These are phyloP conservation scores for Aspergillus sp. DNA, from an alignment of 2,329 filamentous ascomycete species.

Conservation along the genomic window DNA sequence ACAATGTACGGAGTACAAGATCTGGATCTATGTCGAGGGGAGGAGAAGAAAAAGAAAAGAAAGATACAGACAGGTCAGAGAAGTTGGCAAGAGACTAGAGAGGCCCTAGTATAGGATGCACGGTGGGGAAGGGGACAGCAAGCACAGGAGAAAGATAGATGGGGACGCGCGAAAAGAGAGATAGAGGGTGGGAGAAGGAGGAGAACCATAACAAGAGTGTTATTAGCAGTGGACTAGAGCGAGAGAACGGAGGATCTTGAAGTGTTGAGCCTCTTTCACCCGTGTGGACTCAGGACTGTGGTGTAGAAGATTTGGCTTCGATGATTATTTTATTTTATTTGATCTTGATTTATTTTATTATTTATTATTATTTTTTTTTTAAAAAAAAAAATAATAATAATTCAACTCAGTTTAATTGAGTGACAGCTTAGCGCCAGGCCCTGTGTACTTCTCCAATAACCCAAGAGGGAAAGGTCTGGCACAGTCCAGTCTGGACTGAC, in stretches of 20 bases:
- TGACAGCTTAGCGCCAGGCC: background rate
- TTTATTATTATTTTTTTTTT: background rate
- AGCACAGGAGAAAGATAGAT: background rate
- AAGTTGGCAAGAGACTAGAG: background rate
- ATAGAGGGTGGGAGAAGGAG: background rate
- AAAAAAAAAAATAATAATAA: no score
- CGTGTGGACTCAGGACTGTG: slow-evolving; percentile 7
- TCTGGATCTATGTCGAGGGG: background rate
- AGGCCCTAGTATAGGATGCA: background rate
- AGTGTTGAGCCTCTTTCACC: background rate
- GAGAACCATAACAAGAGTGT: background rate
- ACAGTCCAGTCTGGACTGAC: background rate
- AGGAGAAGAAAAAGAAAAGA: background rate
- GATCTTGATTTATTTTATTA: background rate
- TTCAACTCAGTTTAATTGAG: no score
- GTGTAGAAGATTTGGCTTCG: slow-evolving; percentile 11
- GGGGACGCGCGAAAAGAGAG: background rate
- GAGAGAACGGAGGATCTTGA: background rate
- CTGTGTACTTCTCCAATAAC: background rate
- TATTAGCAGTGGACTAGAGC: slow-evolving; percentile 1
- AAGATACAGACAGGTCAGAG: slow-evolving; percentile 1
- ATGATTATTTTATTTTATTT: slow-evolving; percentile 20
- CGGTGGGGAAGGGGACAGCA: background rate
- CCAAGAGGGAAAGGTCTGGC: background rate
- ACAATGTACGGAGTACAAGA: background rate